Evolutionary conservation across 306 rosid species (phyloP), one percentile per base, ranked within the genome.

Genomic region (Bauhinia variegata): DNA sequence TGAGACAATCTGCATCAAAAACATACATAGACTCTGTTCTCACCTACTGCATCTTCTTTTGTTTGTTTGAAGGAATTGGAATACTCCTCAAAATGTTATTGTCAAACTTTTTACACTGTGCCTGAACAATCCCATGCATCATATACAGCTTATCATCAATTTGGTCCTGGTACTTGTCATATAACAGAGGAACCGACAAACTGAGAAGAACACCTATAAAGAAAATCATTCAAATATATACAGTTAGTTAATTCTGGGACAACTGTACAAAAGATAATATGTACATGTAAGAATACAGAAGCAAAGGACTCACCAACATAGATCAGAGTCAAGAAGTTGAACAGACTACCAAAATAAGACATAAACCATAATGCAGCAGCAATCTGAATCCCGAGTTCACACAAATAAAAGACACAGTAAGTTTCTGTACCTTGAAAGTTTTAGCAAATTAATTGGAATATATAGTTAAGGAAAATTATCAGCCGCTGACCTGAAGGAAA

Each of bases 21-120:
- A 67, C 18, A 53, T 8, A 73, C 12, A n/a, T 6, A 70, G 50
- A 60, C 60, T 60, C 65, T 60, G 67, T 46, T 8, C 71, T 52
- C 70, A 85, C 87, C 95, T 95, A 95, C 60, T 88, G 85, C 56
- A 79, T 65, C 95, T 95, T 95, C 91, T 95, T 95, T 75, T 77
- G 84, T 81, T 91, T 95, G 78, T 31, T 85, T 65, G 68, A 59
- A 36, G 79, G 71, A 33, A 82, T 37, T 33, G 95, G 87, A 71
- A 95, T 71, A 83, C 79, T 95, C 87, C 76, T 85, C 74, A 77
- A 63, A 58, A 85, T 52, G 69, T 51, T 80, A 51, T 74, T 83
- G 38, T 83, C 84, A 71, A 89, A 30, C 77, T 82, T 90, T 76
- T 74, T 75, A 74, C 81, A 85, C 46, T 85, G 90, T 12, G 73